Percentiles rank a stretch among this genome's conserved stretches.
Conservation (phyloP, 1,139 yeast genomes). For the Scheffersomyces titani region DNA sequence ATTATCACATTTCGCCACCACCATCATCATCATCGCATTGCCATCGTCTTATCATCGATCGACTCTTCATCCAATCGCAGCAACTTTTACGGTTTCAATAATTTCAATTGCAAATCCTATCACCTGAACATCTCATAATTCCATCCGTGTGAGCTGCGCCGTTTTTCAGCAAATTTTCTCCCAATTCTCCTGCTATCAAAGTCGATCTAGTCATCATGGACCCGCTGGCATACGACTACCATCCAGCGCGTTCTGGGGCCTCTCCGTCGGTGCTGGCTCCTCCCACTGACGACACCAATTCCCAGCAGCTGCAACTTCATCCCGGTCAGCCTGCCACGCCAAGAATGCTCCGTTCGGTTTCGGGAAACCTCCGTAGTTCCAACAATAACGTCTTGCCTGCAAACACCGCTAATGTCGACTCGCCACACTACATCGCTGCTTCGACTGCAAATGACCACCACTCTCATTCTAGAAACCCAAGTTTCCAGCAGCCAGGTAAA, state of each 20-base stretch:
- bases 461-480: constrained; percentile 23
- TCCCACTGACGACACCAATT: neutral
- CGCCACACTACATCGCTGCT: constrained; percentile 17
- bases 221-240: neutral
- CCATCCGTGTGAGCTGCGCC: neutral
- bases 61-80: neutral
- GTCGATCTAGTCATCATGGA: neutral
- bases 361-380: constrained; percentile 33
- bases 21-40: neutral
- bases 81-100: neutral
- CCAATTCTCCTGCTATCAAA: neutral
- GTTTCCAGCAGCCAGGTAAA: constrained; percentile 16
- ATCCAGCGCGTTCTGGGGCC: neutral
- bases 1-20: neutral
- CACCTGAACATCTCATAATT: neutral
- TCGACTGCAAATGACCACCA: constrained; percentile 8
- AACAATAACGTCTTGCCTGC: constrained; percentile 14
- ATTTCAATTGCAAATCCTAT: neutral
- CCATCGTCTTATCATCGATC: neutral
- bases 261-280: neutral
- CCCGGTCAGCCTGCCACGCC: constrained; percentile 67
- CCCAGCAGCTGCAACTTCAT: neutral
- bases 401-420: constrained; percentile 8
- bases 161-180: neutral
- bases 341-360: constrained; percentile 68